A percentile compares a stretch with the other conserved stretches of the same genome.
Conservation (phyloP, 768 basidiomycete species). For the Paxillus involutus region DNA sequence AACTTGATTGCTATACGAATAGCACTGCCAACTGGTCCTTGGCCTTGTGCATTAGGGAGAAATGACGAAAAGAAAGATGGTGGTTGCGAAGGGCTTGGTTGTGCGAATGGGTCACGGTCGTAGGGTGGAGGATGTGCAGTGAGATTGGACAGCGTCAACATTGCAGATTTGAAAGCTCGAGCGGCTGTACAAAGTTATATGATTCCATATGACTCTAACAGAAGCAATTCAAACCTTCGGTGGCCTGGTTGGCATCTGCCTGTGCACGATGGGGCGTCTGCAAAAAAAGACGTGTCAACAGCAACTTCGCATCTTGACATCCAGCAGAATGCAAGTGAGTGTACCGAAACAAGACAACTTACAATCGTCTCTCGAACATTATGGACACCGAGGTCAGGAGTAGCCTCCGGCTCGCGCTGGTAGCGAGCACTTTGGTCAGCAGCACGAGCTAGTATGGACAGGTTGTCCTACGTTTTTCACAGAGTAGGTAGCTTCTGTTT, state of each 20-base stretch:
- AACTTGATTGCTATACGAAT: conserved; percentile 69
- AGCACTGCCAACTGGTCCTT: conserved; percentile 71
- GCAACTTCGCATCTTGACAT: not conserved
- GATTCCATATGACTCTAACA: not conserved
- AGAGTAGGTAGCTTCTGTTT: conserved; percentile 19
- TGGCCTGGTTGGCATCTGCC: conserved; percentile 41
- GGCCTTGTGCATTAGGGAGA: conserved; percentile 71
- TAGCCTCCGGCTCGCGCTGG: conserved; percentile 10
- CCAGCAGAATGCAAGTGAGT: not conserved
- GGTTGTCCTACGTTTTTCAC: conserved; percentile 16
- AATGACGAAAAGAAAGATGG: conserved; percentile 61
- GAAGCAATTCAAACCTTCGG: conserved; percentile 45
- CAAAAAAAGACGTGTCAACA: conserved; percentile 1
- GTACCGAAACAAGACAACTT: not conserved
- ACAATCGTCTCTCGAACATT: conserved; percentile 15
- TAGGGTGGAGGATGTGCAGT: conserved; percentile 59
- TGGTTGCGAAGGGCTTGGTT: conserved; percentile 38
- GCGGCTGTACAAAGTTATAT: conserved; percentile 43
- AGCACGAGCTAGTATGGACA: not conserved
- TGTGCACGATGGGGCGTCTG: conserved; percentile 12
- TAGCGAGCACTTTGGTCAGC: not conserved
- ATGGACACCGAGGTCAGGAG: conserved; percentile 1
- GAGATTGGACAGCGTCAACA: conserved; percentile 63
- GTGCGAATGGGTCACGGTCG: conserved; percentile 47
- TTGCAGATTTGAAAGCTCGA: conserved; percentile 75